phyloP scores from a whole-genome alignment of 768 basidiomycete genomes.

The Termitomyces sp. region DNA sequence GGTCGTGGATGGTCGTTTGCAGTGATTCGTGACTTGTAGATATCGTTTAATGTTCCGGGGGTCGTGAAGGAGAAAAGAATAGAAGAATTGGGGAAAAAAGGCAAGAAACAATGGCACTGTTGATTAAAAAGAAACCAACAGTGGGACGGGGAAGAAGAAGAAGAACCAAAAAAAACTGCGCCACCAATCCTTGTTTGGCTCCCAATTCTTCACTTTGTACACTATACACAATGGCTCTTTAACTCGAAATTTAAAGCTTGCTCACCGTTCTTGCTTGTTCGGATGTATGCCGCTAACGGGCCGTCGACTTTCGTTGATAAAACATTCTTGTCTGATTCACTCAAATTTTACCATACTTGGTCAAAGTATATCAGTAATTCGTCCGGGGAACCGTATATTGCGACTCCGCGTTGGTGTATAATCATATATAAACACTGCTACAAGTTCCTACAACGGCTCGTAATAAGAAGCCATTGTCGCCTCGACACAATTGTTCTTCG shows the following conservation, averaged over 20 bases:
- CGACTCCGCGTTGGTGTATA: neutral
- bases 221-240: constrained; percentile 14
- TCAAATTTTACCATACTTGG: neutral
- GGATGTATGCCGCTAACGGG: neutral
- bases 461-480: neutral
- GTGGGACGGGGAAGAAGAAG: constrained; percentile 17
- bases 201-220: constrained; percentile 21
- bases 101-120: constrained; percentile 26
- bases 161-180: constrained; percentile 23
- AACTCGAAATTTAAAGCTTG: neutral
- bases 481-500: neutral
- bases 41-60: constrained; percentile 24
- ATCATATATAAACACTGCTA: neutral
- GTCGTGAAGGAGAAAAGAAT: constrained; percentile 34
- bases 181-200: constrained; percentile 24
- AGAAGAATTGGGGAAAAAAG: constrained; percentile 27
- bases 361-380: neutral
- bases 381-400: neutral
- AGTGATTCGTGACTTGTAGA: constrained; percentile 19
- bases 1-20: constrained; percentile 20
- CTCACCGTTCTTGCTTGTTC: neutral
- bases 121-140: constrained; percentile 15
- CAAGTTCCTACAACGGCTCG: neutral
- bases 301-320: neutral
- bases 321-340: neutral